These are phyloP conservation scores for Aspergillus chevalieri DNA, from an alignment of 2,329 filamentous ascomycete species.

Conservation along the genomic window DNA sequence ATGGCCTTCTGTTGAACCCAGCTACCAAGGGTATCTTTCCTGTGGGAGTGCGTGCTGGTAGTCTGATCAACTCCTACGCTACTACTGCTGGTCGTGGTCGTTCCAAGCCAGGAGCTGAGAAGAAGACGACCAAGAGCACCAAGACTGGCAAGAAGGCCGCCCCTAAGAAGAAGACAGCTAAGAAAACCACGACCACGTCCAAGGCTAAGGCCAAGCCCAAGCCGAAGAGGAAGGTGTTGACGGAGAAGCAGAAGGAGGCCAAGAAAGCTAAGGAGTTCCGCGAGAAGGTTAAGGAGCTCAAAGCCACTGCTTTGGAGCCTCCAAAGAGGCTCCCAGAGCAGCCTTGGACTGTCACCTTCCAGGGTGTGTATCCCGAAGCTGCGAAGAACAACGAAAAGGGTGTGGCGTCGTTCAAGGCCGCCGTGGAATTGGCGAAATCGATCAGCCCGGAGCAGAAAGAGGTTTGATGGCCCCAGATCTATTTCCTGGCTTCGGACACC, in stretches of 20 bases:
- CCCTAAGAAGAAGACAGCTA: slow-evolving; percentile 9
- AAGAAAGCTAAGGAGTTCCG: slow-evolving; percentile 25
- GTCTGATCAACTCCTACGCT: slow-evolving; percentile 25
- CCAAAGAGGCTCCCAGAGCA: slow-evolving; percentile 31
- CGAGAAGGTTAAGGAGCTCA: slow-evolving; percentile 27
- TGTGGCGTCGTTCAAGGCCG: slow-evolving; percentile 15
- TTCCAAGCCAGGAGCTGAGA: slow-evolving; percentile 24
- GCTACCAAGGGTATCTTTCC: slow-evolving; percentile 8
- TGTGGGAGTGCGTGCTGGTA: slow-evolving; percentile 12
- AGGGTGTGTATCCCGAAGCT: slow-evolving; percentile 12
- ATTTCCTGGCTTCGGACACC: background rate
- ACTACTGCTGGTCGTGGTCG: slow-evolving; percentile 22
- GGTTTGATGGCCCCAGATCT: slow-evolving; percentile 10
- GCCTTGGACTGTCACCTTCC: slow-evolving; percentile 18
- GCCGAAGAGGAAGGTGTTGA: slow-evolving; percentile 26
- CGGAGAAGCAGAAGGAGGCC: slow-evolving; percentile 24
- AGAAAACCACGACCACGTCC: slow-evolving; percentile 12
- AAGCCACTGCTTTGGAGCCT: slow-evolving; percentile 21
- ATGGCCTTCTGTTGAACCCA: slow-evolving; percentile 9
- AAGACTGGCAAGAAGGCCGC: slow-evolving; percentile 9
- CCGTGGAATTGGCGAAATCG: slow-evolving; percentile 9
- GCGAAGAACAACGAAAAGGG: slow-evolving; percentile 1
- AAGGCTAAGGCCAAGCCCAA: slow-evolving; percentile 14
- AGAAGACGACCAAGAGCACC: slow-evolving; percentile 3
- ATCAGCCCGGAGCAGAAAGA: slow-evolving; percentile 16